Conservation (phyloP, 495 filamentous ascomycete genomes). For the Aspergillus kassunensis region DNA sequence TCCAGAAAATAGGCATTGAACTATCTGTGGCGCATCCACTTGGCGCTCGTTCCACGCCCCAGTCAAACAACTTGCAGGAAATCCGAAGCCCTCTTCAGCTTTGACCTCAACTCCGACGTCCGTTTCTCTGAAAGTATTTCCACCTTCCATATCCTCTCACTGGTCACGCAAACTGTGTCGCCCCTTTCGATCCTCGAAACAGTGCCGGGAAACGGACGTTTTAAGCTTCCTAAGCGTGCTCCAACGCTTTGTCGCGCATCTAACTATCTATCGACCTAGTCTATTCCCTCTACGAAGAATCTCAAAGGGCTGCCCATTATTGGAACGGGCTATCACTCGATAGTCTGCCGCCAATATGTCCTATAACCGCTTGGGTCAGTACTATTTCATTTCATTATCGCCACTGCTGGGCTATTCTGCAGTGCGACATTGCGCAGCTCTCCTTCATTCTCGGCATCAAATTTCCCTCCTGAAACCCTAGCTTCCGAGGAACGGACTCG, state of each 20-base stretch:
- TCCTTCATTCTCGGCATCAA: conserved; percentile 21
- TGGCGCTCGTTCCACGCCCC: conserved; percentile 3
- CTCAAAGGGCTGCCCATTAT: conserved; percentile 23
- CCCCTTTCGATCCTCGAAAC: background rate
- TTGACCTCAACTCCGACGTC: background rate
- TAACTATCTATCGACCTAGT: too few relatives aligned
- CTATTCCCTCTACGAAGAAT: conserved; percentile 23
- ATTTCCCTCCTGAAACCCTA: conserved; percentile 21
- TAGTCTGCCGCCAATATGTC: conserved; percentile 33
- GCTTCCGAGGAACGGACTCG: conserved; percentile 9
- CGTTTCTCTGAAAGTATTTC: background rate
- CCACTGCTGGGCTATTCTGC: background rate
- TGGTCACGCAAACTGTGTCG: background rate
- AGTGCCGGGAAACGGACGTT: conserved; percentile 1
- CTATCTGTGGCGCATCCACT: conserved; percentile 6
- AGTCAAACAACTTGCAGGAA: background rate
- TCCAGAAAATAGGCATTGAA: conserved; percentile 8
- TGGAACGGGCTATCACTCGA: conserved; percentile 19
- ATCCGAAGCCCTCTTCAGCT: conserved; percentile 3
- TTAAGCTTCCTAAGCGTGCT: conserved; percentile 3
- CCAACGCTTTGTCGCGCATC: conserved; percentile 22
- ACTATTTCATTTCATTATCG: conserved; percentile 14
- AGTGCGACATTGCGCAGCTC: conserved; percentile 11
- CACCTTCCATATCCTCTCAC: background rate
- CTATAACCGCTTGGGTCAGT: conserved; percentile 72